Conservation (phyloP, 345 rosid genomes). For the Camelina sativa region DNA sequence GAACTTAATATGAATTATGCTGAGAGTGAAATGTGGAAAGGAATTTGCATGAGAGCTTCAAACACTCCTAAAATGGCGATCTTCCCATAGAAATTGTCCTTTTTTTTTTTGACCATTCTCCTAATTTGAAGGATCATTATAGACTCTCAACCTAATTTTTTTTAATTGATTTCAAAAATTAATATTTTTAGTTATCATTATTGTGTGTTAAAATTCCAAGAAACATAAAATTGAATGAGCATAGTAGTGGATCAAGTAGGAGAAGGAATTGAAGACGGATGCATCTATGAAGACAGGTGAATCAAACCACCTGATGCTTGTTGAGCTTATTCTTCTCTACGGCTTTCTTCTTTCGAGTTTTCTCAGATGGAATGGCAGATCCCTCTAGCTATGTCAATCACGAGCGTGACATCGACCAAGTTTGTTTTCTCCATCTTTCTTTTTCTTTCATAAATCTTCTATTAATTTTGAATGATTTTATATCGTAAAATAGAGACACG, state of each 20-base stretch:
- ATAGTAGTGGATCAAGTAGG: conserved; percentile 46
- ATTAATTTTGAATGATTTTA: too few species aligned
- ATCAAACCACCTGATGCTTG: conserved; percentile 64
- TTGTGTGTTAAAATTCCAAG: not conserved
- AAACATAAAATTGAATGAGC: conserved; percentile 19
- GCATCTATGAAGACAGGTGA: conserved; percentile 91
- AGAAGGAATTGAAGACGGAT: conserved; percentile 56
- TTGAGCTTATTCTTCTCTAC: conserved; percentile 47
- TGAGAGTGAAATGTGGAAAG: conserved; percentile 46
- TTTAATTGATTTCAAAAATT: conserved; percentile 4
- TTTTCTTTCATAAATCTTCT: too few species aligned
- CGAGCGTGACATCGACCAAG: conserved; percentile 92
- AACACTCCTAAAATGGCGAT: conserved; percentile 40
- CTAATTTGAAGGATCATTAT: conserved; percentile 23
- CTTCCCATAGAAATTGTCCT: conserved; percentile 13
- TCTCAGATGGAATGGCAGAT: conserved; percentile 99
- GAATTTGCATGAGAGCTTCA: conserved; percentile 45
- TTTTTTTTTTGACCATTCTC: not conserved
- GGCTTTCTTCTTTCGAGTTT: conserved; percentile 43
- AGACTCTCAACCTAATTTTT: conserved; percentile 19
- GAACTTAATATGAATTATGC: not conserved
- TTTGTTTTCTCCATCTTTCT: conserved; percentile 30
- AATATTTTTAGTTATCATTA: not conserved
- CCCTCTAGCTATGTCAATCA: conserved; percentile 70
- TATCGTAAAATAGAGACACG: too few species aligned